Evolutionary conservation across 2,329 filamentous ascomycete genomes (phyloP), one percentile per base, ranked within the genome.

Genomic region (Nemania sp.): DNA sequence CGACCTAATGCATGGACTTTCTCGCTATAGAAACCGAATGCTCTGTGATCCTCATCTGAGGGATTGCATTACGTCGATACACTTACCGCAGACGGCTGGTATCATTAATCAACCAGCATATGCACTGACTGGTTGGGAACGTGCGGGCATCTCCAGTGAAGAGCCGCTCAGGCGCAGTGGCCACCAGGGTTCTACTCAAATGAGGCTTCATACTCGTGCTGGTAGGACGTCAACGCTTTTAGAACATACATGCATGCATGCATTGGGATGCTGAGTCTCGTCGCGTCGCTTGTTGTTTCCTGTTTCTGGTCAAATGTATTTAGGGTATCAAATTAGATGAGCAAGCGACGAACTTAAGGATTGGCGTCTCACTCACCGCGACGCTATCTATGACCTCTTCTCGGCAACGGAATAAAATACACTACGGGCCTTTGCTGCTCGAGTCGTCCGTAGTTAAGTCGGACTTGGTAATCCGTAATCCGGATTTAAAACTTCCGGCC

Each of bases 1-100:
- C 17, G 52, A 49, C 51, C 60, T 62, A 59, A 59, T 62, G 60
- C 60, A 62, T 62, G 55, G 60, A 40, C 60, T 62, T 62, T 62
- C 25, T 45, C 45, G 17, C 45, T 15, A 32, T 39, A 42, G 39
- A 42, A 52, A 39, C 46, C 46, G 55, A 59, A 25, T 56, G 25
- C 18, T 53, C 29, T 20, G n/a, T 55, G 51, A 48, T 59, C 46
- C 25, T 43, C 50, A 40, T 35, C 52, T 17, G 43, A 52, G 51
- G 59, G 55, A 48, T 59, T 42, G 56, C 48, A 55, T 59, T 47
- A 49, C 20, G n/a, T 52, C 40, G 50, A 48, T 34, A 29, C 32
- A 17, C 55, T 59, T 21, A 17, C 50, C 55, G 42, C 47, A 37
- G 47, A 52, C 18, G 46, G 29, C 25, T 15, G 21, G 42, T 50